phyloP scores from a whole-genome alignment of 2,329 filamentous ascomycete species.

The Pseudocercospora macadamiae region DNA sequence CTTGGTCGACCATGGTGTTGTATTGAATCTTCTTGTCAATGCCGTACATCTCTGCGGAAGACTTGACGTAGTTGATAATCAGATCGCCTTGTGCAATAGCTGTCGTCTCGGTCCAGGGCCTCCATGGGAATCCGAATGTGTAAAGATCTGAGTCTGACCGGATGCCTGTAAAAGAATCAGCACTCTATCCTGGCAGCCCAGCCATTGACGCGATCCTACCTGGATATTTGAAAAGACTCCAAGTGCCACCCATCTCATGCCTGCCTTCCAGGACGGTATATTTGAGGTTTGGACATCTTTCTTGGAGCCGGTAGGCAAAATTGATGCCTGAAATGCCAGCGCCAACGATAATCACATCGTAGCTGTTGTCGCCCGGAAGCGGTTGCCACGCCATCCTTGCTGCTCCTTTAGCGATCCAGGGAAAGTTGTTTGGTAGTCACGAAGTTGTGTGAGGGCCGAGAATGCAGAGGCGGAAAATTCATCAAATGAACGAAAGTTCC shows the following conservation, averaged over 20 bases:
- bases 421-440: too few relatives aligned
- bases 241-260: conserved; percentile 71
- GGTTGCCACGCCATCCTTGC: conserved; percentile 30
- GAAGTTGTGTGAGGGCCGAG: too few relatives aligned
- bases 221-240: conserved; percentile 77
- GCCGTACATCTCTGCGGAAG: conserved; percentile 47
- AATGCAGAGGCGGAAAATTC: too few relatives aligned
- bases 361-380: conserved; percentile 32
- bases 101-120: conserved; percentile 62
- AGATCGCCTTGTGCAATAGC: conserved; percentile 50
- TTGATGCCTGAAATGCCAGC: conserved; percentile 78
- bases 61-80: conserved; percentile 49
- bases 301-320: conserved; percentile 63
- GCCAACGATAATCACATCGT: conserved; percentile 65
- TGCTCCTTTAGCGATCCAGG: too few relatives aligned
- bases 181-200: neutral
- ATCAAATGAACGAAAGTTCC: too few relatives aligned
- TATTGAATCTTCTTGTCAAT: conserved; percentile 52
- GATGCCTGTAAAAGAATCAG: conserved; percentile 49
- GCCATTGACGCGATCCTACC: conserved; percentile 12
- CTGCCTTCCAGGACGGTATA: conserved; percentile 73
- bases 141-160: conserved; percentile 54
- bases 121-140: conserved; percentile 66
- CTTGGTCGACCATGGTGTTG: conserved; percentile 45
- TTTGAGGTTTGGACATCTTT: conserved; percentile 53